Percentiles rank a stretch among this genome's conserved stretches.
These are phyloP conservation scores for Lactifluus volemus DNA, from an alignment of 768 basidiomycete species.

Conservation along the genomic window DNA sequence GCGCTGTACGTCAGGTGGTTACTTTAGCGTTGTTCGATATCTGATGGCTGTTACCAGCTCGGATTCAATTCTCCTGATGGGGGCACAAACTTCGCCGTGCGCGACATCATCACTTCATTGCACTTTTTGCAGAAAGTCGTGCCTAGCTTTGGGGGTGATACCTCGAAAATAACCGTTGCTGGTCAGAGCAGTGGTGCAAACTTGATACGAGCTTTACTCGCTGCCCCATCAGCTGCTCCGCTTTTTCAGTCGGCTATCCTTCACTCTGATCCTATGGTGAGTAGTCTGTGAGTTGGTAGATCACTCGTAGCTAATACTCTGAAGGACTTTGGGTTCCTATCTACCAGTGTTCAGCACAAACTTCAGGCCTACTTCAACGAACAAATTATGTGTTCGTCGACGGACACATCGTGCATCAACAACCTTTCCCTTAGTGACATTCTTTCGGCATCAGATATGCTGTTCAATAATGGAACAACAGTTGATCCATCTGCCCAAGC, in stretches of 20 bases:
- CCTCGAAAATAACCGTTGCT: conserved; percentile 60
- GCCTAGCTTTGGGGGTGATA: conserved; percentile 58
- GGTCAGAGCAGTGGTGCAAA: conserved; percentile 79
- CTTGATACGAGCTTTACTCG: conserved; percentile 71
- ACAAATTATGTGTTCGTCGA: conserved; percentile 38
- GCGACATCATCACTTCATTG: conserved; percentile 59
- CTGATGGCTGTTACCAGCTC: conserved; percentile 36
- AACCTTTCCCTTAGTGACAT: conserved; percentile 42
- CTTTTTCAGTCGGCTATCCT: conserved; percentile 74
- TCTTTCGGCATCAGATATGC: conserved; percentile 41
- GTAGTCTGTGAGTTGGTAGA: conserved; percentile 10
- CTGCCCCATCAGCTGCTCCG: conserved; percentile 55
- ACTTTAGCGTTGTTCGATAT: background rate
- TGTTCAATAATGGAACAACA: conserved; percentile 33
- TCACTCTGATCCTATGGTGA: conserved; percentile 83
- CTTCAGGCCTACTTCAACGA: conserved; percentile 46
- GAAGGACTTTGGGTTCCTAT: conserved; percentile 67
- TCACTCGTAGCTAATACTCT: background rate
- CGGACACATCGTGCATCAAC: conserved; percentile 42
- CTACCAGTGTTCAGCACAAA: conserved; percentile 40
- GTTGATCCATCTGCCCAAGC: conserved; percentile 44
- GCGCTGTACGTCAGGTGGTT: conserved; percentile 41
- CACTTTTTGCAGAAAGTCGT: conserved; percentile 50
- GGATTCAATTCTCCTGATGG: conserved; percentile 69
- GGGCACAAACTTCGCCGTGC: conserved; percentile 60